Base-by-base conservation (phyloP, 495 filamentous ascomycete species). In the Chaetomium cochliodes region DNA sequence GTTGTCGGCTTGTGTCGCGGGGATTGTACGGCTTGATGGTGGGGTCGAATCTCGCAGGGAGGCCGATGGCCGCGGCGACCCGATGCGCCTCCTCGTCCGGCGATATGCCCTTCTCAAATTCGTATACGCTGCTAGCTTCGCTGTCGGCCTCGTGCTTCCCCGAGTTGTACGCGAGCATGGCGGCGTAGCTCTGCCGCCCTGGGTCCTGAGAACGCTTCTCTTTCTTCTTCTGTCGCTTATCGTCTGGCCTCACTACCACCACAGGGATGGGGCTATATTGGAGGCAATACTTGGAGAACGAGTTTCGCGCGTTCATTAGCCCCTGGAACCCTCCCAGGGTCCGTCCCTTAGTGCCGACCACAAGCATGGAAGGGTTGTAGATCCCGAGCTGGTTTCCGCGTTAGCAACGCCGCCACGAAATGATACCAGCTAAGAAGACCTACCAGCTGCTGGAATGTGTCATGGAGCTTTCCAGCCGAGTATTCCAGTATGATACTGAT, bases 241-340 rank as follows among this genome's bases (percentile, higher is more conserved):
- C 87, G 28, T 88, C 89, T 54, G 94, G 93, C 2, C 94, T 87
- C 44, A 98, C 94, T 37, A 98, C 96, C 42, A 97, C 92, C 2
- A 97, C 93, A n/a, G 94, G 94, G 22, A 98, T 90, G 1, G 94
- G 94, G 9, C 91, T 96, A 75, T 96, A 91, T 73, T 98, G 93
- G 15, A 97, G 83, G 68, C 94, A 97, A 79, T 96, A 98, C 71
- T 97, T 97, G 30, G 92, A 96, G 61, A 98, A 92, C 0, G 92
- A 96, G 67, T 92, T 94, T 33, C 82, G 80, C 51, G 82, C 81
- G 16, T 89, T 90, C 30, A 97, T 83, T n/a, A 98, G 83, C 52
- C 90, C 90, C 76, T 97, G 92, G 33, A 98, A 85, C 55, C 94
- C 92, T 46, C 90, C 90, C 7, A 97, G 81, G 56, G 87, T 92